Evolutionary conservation across 2,329 filamentous ascomycete genomes (phyloP), one percentile per base, ranked within the genome.

Genomic region (Neonectria faginata): DNA sequence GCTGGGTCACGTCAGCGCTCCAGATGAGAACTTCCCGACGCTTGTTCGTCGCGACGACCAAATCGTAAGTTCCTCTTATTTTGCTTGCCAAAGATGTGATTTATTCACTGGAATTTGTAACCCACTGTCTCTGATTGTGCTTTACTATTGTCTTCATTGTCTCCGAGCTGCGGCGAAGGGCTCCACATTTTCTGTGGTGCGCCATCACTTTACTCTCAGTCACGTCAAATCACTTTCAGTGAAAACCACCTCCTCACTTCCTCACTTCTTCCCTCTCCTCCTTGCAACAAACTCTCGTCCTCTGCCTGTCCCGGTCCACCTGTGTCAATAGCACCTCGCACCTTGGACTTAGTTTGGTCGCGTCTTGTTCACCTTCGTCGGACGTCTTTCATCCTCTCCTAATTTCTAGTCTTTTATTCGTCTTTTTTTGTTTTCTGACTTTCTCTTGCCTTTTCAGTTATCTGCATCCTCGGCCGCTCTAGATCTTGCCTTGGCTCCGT

Each of bases 11-110:
- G 74, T 70, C 80, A 89, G 90, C 60, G 88, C 89, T 68, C 89
- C 88, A 54, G 91, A 97, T 74, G 93, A 97, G 77, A 91, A 89
- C 75, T 98, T 97, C 73, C 94, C 94, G 31, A 94, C 95, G 66
- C 86, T 96, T 68, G 88, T 92, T 73, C 88, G 91, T 60, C 89
- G 89, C 68, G 85, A 87, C 57, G 82, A 82, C 54, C 84, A 85
- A 65, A 79, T 88, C 75, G 87, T 89, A 80, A 81, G 85, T 79
- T 44, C 11, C 44, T 55, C 63, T 62, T 62, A 60, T 22, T 64
- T 50, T 53, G 36, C 16, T 50, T 64, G 54, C 50, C 25, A 12
- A 22, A 5, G 6, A 18, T 5, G n/a, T 52, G 36, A 10, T 42
- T 25, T 31, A n/a, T 56, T 45, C 18, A 47, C 16, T 31, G 39